Evolutionary conservation across 2,329 filamentous ascomycete species (phyloP), one percentile per base, ranked within the genome.

Genomic region (Alternaria tenuissima): DNA sequence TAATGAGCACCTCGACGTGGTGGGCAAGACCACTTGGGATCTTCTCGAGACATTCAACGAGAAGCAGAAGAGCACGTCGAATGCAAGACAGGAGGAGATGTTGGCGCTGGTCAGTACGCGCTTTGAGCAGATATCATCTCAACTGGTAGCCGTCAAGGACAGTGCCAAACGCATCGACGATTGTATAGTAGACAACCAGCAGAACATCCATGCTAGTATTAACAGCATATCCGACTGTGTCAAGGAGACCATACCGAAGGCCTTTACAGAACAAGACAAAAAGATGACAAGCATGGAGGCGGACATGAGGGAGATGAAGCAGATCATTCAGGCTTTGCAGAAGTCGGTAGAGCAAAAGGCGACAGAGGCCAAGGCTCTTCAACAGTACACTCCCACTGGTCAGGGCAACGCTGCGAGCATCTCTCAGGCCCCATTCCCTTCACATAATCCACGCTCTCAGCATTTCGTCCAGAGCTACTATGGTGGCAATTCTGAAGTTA

Each of bases 1-100:
- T 8, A 76, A 78, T 49, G 69, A 74, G 49, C 77, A 79, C 62
- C 70, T 79, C 20, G 76, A 78, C 38, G 68, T 74, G 7, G 63
- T 74, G 2, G 73, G 66, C 36, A 69, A 72, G 42, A 73, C 67
- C 7, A 65, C 69, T 0, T 74, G 70, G 55, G 74, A 76, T 47
- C 53, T 63, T 34, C 56, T 76, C 4, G 61, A 65, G 14, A 52
- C 54, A 26, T 53, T 62, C 41, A 65, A 58, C 32, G 61, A 66
- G 51, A 53, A 70, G 12, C 59, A 64, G 20, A 59, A 56, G 32
- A 56, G 26, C 22, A 36, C 43, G 24, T 52, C 63, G 18, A 57
- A 56, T 7, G 41, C 58, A n/a, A 72, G 67, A 47, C 67, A 72
- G 24, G 68, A 74, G 1, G 58, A 71, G 41, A 57, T 71, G 2